phyloP scores from a whole-genome alignment of 179 eudicot genomes.

The Dionaea muscipula region DNA sequence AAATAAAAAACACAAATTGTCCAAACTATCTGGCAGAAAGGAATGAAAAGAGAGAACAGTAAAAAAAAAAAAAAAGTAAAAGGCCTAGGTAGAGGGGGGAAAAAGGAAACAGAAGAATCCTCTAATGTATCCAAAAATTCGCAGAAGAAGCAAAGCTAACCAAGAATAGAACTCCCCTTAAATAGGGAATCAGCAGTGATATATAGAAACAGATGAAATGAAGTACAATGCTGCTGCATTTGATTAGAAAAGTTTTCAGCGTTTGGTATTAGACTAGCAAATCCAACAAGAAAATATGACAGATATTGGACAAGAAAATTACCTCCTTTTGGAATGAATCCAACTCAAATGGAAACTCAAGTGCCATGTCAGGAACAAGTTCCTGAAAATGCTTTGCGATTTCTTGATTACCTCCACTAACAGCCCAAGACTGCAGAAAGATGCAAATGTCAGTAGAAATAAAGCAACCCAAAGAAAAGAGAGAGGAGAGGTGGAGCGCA shows the following conservation, averaged over 20 bases:
- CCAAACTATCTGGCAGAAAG: background rate
- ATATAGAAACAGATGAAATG: too few relatives aligned
- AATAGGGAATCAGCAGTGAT: too few relatives aligned
- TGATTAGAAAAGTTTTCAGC: too few relatives aligned
- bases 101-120: background rate
- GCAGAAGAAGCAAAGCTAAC: too few relatives aligned
- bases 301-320: background rate
- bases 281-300: too few relatives aligned
- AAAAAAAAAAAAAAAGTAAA: background rate
- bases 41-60: background rate
- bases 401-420: conserved; percentile 40
- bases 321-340: conserved; percentile 96
- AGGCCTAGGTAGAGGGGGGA: background rate
- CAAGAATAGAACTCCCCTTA: too few relatives aligned
- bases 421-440: conserved; percentile 66
- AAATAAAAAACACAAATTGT: too few relatives aligned
- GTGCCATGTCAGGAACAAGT: conserved; percentile 95
- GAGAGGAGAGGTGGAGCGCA: too few relatives aligned
- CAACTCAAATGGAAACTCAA: conserved; percentile 80
- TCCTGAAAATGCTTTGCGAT: conserved; percentile 62
- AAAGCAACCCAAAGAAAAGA: conserved; percentile 5
- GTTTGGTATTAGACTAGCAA: too few relatives aligned
- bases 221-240: too few relatives aligned
- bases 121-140: too few relatives aligned
- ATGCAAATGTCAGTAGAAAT: conserved; percentile 3